Conservation (phyloP, 495 filamentous ascomycete species). For the Penicillium argentinense region DNA sequence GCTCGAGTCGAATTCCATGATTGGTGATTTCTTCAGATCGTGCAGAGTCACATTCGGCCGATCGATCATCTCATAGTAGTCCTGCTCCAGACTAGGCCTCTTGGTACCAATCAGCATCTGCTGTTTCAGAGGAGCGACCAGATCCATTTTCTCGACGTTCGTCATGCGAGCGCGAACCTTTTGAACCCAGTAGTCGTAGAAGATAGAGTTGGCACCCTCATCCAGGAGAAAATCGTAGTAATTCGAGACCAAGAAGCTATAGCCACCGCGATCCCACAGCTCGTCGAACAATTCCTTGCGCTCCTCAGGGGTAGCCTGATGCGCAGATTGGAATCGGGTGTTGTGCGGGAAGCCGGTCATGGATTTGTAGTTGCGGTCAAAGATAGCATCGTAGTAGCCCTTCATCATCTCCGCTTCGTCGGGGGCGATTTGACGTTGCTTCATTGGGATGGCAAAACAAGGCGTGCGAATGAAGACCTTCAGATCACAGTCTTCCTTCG, state of each 20-base stretch:
- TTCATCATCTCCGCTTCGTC: constrained; percentile 45
- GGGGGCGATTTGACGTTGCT: constrained; percentile 37
- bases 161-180: constrained; percentile 49
- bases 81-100: constrained; percentile 51
- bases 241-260: constrained; percentile 46
- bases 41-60: constrained; percentile 50
- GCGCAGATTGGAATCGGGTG: constrained; percentile 35
- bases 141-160: constrained; percentile 44
- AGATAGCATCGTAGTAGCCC: constrained; percentile 41
- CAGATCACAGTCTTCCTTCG: constrained; percentile 32
- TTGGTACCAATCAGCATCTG: constrained; percentile 52
- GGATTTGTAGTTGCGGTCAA: constrained; percentile 32
- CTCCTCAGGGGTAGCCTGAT: constrained; percentile 47
- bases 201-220: constrained; percentile 43
- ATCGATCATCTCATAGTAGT: constrained; percentile 58
- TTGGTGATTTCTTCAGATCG: constrained; percentile 44
- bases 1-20: constrained; percentile 42
- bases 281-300: constrained; percentile 45
- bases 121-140: constrained; percentile 50
- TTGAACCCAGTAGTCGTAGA: constrained; percentile 57
- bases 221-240: constrained; percentile 51
- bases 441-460: constrained; percentile 44
- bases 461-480: constrained; percentile 52
- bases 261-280: constrained; percentile 50
- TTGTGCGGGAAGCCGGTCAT: constrained; percentile 46